Evolutionary conservation across 1,139 yeast species (phyloP).

Genomic region (Candida sanyaensis): DNA sequence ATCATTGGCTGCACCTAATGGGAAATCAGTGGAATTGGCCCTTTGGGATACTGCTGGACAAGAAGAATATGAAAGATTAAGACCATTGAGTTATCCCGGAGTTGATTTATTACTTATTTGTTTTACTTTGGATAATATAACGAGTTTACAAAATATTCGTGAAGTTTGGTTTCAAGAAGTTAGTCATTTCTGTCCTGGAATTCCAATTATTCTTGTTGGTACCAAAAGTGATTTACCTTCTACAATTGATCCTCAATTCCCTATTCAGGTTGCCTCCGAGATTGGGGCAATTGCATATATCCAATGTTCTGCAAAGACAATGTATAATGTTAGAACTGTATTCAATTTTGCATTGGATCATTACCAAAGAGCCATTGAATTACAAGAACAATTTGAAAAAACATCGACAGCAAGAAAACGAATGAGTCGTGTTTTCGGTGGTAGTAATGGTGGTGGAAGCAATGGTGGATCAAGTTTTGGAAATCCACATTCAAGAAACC

Average conservation of each 20-base stretch:
- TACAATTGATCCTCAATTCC: conserved; percentile 46
- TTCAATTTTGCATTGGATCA: conserved; percentile 57
- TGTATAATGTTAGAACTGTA: conserved; percentile 65
- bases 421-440: conserved; percentile 30
- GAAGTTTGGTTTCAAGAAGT: conserved; percentile 91
- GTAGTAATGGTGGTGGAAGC: conserved; percentile 11
- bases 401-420: conserved; percentile 33
- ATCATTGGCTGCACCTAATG: conserved; percentile 56
- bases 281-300: conserved; percentile 78
- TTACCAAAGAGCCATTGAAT: conserved; percentile 35
- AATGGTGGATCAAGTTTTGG: conserved; percentile 6
- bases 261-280: conserved; percentile 58
- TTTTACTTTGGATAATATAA: conserved; percentile 66
- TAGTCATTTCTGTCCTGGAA: conserved; percentile 75
- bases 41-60: conserved; percentile 97
- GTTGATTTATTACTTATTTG: conserved; percentile 76
- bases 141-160: conserved; percentile 69
- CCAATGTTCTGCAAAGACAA: conserved; percentile 75
- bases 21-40: conserved; percentile 62
- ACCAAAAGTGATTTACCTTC: conserved; percentile 68
- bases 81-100: conserved; percentile 85
- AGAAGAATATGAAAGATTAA: conserved; percentile 82
- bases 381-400: conserved; percentile 40
- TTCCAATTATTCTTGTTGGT: conserved; percentile 78
- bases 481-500: conserved; percentile 15